Conservation (phyloP, 164 flowering plant species). For the Annona squamosa region DNA sequence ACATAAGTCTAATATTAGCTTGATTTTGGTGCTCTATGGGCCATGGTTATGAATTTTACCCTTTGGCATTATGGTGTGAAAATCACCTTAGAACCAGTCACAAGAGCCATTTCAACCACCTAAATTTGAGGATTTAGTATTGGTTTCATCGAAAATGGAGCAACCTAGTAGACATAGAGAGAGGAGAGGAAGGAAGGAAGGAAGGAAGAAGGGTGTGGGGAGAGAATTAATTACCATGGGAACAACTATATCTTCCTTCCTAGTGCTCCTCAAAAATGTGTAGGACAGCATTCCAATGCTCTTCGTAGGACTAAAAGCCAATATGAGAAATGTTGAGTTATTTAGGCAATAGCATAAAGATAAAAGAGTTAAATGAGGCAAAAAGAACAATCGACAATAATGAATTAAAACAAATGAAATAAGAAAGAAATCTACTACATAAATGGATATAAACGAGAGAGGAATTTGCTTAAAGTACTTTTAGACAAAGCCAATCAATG, state of each 20-base stretch:
- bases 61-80: no score
- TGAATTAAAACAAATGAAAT: neutral
- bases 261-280: slow-evolving; percentile 73
- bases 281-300: slow-evolving; percentile 87
- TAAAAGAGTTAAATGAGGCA: no score
- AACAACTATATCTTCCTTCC: slow-evolving; percentile 89
- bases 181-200: no score
- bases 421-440: neutral
- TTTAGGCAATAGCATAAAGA: neutral
- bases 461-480: neutral
- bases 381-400: neutral
- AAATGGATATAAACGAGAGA: neutral
- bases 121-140: no score
- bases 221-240: slow-evolving; percentile 57
- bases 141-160: no score
- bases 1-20: no score
- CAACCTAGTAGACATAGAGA: no score
- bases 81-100: no score
- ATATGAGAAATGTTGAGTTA: neutral
- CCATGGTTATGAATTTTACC: no score
- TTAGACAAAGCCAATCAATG: neutral
- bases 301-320: slow-evolving; percentile 46
- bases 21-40: no score
- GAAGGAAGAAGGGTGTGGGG: neutral
- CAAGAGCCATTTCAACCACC: no score